phyloP scores from a whole-genome alignment of 225 moss, liverwort and hornwort genomes.

The Marchantia polymorpha region DNA sequence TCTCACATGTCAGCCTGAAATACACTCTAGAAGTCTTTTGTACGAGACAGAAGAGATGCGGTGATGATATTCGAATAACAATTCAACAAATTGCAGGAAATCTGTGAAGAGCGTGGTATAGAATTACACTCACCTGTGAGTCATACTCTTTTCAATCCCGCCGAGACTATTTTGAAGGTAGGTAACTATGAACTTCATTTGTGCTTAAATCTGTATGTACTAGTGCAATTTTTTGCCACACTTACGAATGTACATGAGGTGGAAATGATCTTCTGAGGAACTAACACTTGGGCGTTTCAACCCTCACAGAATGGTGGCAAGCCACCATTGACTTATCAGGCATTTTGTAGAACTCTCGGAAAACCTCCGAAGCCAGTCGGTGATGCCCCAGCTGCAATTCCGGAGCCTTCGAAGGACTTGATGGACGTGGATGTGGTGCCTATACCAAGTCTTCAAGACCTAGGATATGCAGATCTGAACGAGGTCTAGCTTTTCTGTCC shows the following conservation, averaged over 20 bases:
- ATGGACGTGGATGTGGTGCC: conserved; percentile 52
- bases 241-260: neutral
- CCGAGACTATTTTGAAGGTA: conserved; percentile 56
- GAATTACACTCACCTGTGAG: conserved; percentile 73
- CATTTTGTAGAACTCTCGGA: conserved; percentile 68
- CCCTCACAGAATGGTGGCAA: conserved; percentile 65
- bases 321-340: conserved; percentile 64
- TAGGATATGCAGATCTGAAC: conserved; percentile 69
- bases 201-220: neutral
- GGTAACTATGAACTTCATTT: neutral
- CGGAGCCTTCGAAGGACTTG: conserved; percentile 55
- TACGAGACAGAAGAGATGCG: neutral
- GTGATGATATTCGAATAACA: neutral
- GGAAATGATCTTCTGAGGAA: neutral
- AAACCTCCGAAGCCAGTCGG: conserved; percentile 67
- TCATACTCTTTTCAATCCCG: conserved; percentile 79
- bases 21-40: neutral
- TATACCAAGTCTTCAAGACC: conserved; percentile 77
- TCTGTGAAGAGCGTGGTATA: conserved; percentile 48
- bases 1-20: neutral
- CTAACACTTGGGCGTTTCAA: neutral
- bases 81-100: conserved; percentile 45
- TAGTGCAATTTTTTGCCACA: neutral
- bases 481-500: conserved; percentile 43
- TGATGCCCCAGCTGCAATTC: conserved; percentile 52